A percentile compares a stretch with the other conserved stretches of the same genome.
Evolutionary conservation across 805 yeast genomes (phyloP).

Genomic region (Huiozyma naganishii): DNA sequence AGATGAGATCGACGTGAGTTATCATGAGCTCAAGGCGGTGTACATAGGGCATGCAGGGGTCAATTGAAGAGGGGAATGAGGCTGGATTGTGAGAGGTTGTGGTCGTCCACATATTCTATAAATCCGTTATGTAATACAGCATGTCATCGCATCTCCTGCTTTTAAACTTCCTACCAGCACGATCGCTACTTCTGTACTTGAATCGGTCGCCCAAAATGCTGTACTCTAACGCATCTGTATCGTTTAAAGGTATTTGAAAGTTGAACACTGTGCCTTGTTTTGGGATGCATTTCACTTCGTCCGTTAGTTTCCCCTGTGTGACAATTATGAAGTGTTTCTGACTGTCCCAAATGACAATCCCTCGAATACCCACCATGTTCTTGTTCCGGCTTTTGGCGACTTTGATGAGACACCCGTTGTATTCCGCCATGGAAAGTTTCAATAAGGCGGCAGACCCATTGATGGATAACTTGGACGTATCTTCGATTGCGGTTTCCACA

Average conservation of each 20-base stretch:
- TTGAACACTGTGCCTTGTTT: conserved; percentile 59
- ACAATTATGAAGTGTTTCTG: conserved; percentile 59
- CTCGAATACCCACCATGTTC: conserved; percentile 48
- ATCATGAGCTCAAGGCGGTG: too few species aligned
- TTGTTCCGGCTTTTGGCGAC: conserved; percentile 50
- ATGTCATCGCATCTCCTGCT: conserved; percentile 61
- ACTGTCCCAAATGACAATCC: conserved; percentile 79
- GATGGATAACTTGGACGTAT: conserved; percentile 10
- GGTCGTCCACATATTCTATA: too few species aligned
- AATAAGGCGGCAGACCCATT: conserved; percentile 32
- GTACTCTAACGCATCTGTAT: conserved; percentile 39
- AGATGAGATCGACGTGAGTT: too few species aligned
- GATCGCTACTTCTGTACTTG: conserved; percentile 61
- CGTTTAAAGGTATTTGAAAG: conserved; percentile 35
- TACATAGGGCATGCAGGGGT: too few species aligned
- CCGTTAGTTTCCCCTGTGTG: conserved; percentile 32
- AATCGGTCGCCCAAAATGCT: conserved; percentile 72
- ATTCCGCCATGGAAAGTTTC: conserved; percentile 67
- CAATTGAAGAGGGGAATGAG: too few species aligned
- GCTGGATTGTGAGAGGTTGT: too few species aligned
- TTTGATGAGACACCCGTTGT: conserved; percentile 59
- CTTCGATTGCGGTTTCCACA: conserved; percentile 4
- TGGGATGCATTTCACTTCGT: conserved; percentile 56
- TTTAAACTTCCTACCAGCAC: conserved; percentile 80
- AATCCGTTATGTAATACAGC: conserved; percentile 15